A percentile compares a stretch with the other conserved stretches of the same genome.
phyloP scores from a whole-genome alignment of 2,329 filamentous ascomycete genomes.

The Fusarium palustre region DNA sequence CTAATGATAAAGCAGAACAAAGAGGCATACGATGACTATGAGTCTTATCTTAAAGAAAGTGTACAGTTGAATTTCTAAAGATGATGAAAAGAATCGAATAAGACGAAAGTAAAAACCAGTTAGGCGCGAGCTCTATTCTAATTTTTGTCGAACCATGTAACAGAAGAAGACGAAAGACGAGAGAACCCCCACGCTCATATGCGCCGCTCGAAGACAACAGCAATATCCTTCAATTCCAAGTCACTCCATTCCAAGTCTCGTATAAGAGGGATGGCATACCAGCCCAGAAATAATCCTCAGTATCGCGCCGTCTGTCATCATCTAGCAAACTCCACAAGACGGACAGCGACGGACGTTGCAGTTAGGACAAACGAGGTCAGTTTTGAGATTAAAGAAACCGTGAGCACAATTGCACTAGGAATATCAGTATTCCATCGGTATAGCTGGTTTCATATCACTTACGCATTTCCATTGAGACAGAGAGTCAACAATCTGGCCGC shows the following conservation, averaged over 20 bases:
- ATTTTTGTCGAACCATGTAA: not conserved
- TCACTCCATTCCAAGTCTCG: not conserved
- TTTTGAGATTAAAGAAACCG: not conserved
- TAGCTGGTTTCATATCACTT: not conserved
- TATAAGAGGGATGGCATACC: not conserved
- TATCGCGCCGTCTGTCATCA: fast-evolving
- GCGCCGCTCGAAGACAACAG: not conserved
- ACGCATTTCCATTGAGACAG: constrained; percentile 18
- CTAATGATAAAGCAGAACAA: not conserved
- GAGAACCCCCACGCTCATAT: not conserved
- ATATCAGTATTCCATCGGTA: not conserved
- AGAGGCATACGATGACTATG: not conserved
- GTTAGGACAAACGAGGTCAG: not conserved
- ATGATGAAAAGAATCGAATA: not conserved
- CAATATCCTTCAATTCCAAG: not conserved
- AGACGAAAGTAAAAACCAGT: not conserved
- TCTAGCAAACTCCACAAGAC: constrained; percentile 36
- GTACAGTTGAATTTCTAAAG: constrained; percentile 11
- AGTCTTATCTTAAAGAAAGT: constrained; percentile 1
- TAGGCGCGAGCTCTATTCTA: constrained; percentile 19
- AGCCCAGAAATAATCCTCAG: too few species aligned
- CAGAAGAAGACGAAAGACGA: not conserved
- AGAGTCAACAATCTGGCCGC: constrained; percentile 7
- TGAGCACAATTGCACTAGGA: constrained; percentile 9
- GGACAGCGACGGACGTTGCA: constrained; percentile 30